Base-by-base conservation (phyloP, 1,284 basidiomycete species). In the Fomitopsis pinicola region DNA sequence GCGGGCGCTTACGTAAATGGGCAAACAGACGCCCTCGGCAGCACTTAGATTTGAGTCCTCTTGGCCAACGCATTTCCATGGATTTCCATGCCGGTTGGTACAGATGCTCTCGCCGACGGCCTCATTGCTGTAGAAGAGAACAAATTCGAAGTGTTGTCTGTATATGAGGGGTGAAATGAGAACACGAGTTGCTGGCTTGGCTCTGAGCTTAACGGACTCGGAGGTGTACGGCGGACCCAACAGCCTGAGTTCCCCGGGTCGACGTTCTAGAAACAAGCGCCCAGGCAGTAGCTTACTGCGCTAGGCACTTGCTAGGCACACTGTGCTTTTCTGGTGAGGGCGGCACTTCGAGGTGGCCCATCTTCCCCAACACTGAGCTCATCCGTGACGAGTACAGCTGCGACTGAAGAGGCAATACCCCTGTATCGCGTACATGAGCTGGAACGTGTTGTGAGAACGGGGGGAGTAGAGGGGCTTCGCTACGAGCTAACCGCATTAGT, bases 1-100 rank as follows among this genome's bases (percentile, higher is more conserved):
- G 19, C 38, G 12, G 35, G 58, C 36, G 38, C 30, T 53, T 59
- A 59, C 52, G 58, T 46, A 59, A 55, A 36, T 42, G 6, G 22
- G 5, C 45, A 19, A 33, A 45, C 35, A 57, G 42, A 33, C 55
- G 52, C 52, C n/a, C 17, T 40, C 35, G 52, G 52, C 35, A 38
- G 6, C 14, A 54, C 22, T 54, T 33, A 17, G 3, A 33, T 14
- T 15, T 33, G 22, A 22, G 22, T 22, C 15, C 22, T 26, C n/a
- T 19, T n/a, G 45, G 45, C 26, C 22, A 48, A 48, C 19, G 22
- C 28, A 22, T 33, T 40, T 14, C 38, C 38, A 40, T 15, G 4
- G 22, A 22, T 22, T 22, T 22, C 38, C 14, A 40, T 22, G 22
- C 22, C 22, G 22, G 22, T 22, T 22, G 22, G 22, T 22, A 22